Evolutionary conservation across 345 rosid species (phyloP).

Genomic region (Barbarea vulgaris): DNA sequence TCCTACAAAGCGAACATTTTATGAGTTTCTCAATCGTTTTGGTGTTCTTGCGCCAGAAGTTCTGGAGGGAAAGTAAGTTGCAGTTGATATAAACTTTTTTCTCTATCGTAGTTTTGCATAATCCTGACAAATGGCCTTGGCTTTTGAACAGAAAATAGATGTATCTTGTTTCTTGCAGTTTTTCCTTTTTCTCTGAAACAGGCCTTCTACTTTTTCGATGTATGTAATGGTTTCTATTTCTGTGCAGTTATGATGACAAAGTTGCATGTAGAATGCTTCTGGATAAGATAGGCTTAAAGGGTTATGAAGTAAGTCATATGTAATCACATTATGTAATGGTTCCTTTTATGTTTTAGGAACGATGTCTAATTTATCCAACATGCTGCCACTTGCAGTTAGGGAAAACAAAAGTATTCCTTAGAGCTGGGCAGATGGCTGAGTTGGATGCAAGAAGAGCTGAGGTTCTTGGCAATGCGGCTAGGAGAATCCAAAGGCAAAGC

Average conservation of each 20-base stretch:
- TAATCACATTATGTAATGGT: neutral
- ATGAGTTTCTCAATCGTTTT: constrained; percentile 94
- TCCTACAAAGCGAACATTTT: constrained; percentile 94
- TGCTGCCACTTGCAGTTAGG: constrained; percentile 65
- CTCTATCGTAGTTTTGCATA: neutral
- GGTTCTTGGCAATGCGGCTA: constrained; percentile 98
- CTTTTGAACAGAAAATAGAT: constrained; percentile 8
- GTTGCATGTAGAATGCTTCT: constrained; percentile 91
- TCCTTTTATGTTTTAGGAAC: constrained; percentile 21
- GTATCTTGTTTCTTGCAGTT: constrained; percentile 4
- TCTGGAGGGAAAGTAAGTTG: constrained; percentile 81
- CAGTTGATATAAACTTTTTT: neutral
- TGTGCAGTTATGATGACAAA: constrained; percentile 83
- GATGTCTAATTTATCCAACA: constrained; percentile 4
- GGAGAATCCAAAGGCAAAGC: constrained; percentile 82
- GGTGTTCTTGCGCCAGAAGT: constrained; percentile 98
- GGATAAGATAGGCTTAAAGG: constrained; percentile 86
- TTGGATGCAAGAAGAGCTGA: constrained; percentile 97
- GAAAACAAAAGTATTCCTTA: constrained; percentile 86
- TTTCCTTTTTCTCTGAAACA: constrained; percentile 9
- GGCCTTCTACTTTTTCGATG: neutral
- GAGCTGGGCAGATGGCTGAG: constrained; percentile 99
- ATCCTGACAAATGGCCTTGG: constrained; percentile 16
- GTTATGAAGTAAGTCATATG: constrained; percentile 78
- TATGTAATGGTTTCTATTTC: constrained; percentile 27